A percentile compares a stretch with the other conserved stretches of the same genome.
These are phyloP conservation scores for Schizopora paradoxa DNA, from an alignment of 1,284 basidiomycete genomes.

Conservation along the genomic window DNA sequence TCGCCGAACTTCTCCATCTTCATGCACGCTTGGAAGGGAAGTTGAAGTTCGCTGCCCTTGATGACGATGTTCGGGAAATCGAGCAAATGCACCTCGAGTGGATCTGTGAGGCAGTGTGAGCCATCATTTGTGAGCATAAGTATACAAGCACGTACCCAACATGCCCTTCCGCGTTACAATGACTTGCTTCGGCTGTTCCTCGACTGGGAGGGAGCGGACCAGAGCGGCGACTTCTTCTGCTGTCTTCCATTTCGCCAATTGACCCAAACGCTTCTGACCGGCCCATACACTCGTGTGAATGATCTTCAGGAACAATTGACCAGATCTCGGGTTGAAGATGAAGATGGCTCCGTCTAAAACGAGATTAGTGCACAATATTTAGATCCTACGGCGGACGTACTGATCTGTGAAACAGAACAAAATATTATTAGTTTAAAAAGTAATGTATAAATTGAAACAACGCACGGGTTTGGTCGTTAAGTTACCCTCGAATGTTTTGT, in stretches of 20 bases:
- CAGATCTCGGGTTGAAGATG: slow-evolving; percentile 99
- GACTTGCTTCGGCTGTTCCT: slow-evolving; percentile 99
- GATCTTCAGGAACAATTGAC: slow-evolving; percentile 97
- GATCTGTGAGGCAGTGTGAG: slow-evolving; percentile 47
- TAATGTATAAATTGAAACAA: slow-evolving; percentile 22
- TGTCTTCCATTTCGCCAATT: slow-evolving; percentile 99
- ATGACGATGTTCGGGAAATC: slow-evolving; percentile 99
- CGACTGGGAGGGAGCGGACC: slow-evolving; percentile 94
- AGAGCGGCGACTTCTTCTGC: slow-evolving; percentile 99
- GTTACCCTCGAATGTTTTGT: slow-evolving; percentile 99
- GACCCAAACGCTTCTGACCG: slow-evolving; percentile 98
- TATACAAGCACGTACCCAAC: slow-evolving; percentile 57
- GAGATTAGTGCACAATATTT: slow-evolving; percentile 5
- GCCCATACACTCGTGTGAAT: slow-evolving; percentile 99
- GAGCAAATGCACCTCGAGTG: slow-evolving; percentile 95
- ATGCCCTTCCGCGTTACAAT: slow-evolving; percentile 99
- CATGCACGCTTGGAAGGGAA: slow-evolving; percentile 99
- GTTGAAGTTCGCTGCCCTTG: slow-evolving; percentile 96
- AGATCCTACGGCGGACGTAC: slow-evolving; percentile 16
- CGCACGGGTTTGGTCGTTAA: slow-evolving; percentile 99
- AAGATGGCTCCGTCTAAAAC: slow-evolving; percentile 90
- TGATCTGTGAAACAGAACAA: slow-evolving; percentile 20
- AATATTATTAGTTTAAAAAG: slow-evolving; percentile 1
- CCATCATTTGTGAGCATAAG: not conserved
- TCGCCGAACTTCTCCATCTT: slow-evolving; percentile 99